phyloP scores from a whole-genome alignment of 176 grass and related monocot species.

The Echinochloa phyllopogon region DNA sequence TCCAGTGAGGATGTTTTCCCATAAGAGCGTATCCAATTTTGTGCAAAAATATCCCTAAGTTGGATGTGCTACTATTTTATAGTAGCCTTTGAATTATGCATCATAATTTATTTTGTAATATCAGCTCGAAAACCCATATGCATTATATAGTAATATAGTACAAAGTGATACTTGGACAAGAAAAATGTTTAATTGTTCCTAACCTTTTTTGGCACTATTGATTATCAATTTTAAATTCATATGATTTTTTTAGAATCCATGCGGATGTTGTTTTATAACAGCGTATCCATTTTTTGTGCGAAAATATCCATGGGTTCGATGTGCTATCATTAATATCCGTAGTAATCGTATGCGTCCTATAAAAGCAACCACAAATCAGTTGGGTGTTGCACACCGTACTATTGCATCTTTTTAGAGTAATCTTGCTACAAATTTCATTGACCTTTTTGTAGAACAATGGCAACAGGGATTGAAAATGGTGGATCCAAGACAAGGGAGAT shows the following conservation, averaged over 20 bases:
- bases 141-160: background rate
- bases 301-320: background rate
- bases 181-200: background rate
- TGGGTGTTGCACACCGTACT: background rate
- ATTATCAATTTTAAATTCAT: background rate
- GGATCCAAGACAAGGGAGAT: background rate
- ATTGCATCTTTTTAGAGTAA: background rate
- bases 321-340: slow-evolving; percentile 1
- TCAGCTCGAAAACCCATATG: too few species aligned
- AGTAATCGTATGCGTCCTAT: background rate
- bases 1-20: too few species aligned
- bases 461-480: background rate
- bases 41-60: too few species aligned
- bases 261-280: background rate
- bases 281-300: background rate
- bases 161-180: background rate
- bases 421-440: background rate
- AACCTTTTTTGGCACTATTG: background rate
- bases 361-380: background rate
- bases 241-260: background rate
- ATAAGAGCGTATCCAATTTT: too few species aligned
- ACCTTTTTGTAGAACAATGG: background rate
- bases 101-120: too few species aligned
- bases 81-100: too few species aligned
- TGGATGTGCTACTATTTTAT: too few species aligned